A percentile compares a stretch with the other conserved stretches of the same genome.
Conservation (phyloP, 164 flowering plant genomes). For the Vitis riparia region DNA sequence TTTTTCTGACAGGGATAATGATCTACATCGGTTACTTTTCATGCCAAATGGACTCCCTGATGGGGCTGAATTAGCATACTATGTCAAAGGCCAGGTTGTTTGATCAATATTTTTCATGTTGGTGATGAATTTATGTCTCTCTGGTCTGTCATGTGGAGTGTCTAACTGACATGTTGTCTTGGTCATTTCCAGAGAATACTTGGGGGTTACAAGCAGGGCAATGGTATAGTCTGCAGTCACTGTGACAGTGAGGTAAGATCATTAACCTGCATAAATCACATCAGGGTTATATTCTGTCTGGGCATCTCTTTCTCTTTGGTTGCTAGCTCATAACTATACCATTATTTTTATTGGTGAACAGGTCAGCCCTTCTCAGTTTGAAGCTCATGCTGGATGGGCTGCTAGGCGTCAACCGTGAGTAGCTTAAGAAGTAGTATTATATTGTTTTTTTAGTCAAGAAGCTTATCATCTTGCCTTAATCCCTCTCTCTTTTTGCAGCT, state of each 20-base stretch:
- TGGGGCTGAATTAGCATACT: constrained; percentile 84
- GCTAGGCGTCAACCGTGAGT: constrained; percentile 96
- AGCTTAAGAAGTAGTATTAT: constrained; percentile 1
- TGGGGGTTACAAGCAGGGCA: constrained; percentile 75
- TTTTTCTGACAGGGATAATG: constrained; percentile 68
- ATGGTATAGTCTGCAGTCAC: constrained; percentile 74
- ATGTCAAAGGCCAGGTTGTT: constrained; percentile 76
- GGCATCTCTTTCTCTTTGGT: background rate
- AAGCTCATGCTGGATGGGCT: constrained; percentile 96
- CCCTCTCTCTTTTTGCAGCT: constrained; percentile 46
- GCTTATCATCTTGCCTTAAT: background rate
- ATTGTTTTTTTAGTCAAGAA: too few species aligned
- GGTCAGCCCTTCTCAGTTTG: constrained; percentile 96
- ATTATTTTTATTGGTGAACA: constrained; percentile 26
- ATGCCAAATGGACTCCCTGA: constrained; percentile 94
- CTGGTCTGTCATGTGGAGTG: too few species aligned
- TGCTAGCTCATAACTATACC: background rate
- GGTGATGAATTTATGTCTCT: background rate
- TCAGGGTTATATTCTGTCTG: background rate
- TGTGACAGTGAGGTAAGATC: constrained; percentile 61
- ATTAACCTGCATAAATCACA: background rate
- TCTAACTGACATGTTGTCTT: background rate
- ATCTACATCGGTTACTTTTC: constrained; percentile 79
- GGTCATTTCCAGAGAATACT: constrained; percentile 50
- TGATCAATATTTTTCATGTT: background rate